phyloP scores from a whole-genome alignment of 345 rosid species.

The Hibiscus mutabilis region DNA sequence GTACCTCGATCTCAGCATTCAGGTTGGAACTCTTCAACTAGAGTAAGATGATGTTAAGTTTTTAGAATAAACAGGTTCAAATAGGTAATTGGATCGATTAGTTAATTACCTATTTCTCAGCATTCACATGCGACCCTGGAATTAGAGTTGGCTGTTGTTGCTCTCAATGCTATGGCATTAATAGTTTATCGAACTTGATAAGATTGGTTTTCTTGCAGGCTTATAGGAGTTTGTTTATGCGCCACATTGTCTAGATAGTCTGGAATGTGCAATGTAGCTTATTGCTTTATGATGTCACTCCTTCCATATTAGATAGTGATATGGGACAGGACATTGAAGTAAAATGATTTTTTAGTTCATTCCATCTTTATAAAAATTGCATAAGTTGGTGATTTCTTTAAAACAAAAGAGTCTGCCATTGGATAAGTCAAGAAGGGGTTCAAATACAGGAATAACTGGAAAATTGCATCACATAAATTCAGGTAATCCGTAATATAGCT shows the following conservation, averaged over 20 bases:
- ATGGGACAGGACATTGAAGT: not conserved
- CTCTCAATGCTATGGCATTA: not conserved
- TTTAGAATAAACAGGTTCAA: not conserved
- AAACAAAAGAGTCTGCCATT: not conserved
- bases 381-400: not conserved
- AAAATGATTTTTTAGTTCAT: not conserved
- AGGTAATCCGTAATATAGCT: not conserved
- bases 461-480: not conserved
- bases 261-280: not conserved
- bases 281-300: not conserved
- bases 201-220: not conserved
- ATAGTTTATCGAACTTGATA: not conserved
- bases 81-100: not conserved
- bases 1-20: not conserved
- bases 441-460: not conserved
- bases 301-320: not conserved
- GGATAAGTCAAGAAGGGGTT: not conserved
- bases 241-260: not conserved
- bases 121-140: not conserved
- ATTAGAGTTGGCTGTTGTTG: not conserved
- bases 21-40: not conserved
- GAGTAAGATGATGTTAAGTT: not conserved
- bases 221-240: not conserved
- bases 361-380: not conserved
- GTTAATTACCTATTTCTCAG: not conserved